Percentiles rank a stretch among this genome's conserved stretches.
phyloP scores from a whole-genome alignment of 805 yeast genomes.

The Zygosaccharomyces pseudorouxii region DNA sequence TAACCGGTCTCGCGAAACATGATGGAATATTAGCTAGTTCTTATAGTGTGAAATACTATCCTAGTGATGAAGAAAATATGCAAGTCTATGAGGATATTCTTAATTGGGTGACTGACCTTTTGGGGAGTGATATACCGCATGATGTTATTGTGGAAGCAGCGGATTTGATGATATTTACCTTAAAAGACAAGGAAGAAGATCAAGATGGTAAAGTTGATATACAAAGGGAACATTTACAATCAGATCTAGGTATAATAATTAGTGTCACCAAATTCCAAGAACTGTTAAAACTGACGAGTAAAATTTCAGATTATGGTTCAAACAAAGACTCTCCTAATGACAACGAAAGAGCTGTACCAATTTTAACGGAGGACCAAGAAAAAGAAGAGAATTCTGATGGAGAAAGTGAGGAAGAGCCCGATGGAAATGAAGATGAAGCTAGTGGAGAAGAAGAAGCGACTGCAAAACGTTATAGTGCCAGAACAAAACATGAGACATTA shows the following conservation, averaged over 20 bases:
- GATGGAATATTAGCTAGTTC: conserved; percentile 36
- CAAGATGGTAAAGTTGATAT: conserved; percentile 31
- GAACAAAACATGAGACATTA: not conserved
- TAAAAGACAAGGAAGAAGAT: conserved; percentile 22
- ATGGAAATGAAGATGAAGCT: conserved; percentile 22
- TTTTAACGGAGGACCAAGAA: conserved; percentile 44
- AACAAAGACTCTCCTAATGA: conserved; percentile 19
- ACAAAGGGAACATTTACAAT: conserved; percentile 45
- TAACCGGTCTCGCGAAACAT: not conserved
- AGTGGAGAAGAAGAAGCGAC: conserved; percentile 16
- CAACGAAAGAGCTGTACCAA: conserved; percentile 40
- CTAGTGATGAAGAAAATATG: conserved; percentile 51
- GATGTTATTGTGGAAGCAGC: conserved; percentile 48
- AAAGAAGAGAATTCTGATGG: conserved; percentile 29
- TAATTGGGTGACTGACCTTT: conserved; percentile 49
- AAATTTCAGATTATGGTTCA: conserved; percentile 48
- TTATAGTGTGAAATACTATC: conserved; percentile 52
- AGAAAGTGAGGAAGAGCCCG: conserved; percentile 13
- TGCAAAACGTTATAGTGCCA: not conserved
- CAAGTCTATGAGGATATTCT: conserved; percentile 53
- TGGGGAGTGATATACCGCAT: conserved; percentile 72
- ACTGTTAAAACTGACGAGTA: conserved; percentile 40
- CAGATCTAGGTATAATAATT: conserved; percentile 37
- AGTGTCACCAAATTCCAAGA: conserved; percentile 41
- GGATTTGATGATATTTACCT: conserved; percentile 20